phyloP scores from a whole-genome alignment of 1,284 basidiomycete species.

The Trametes versicolor region DNA sequence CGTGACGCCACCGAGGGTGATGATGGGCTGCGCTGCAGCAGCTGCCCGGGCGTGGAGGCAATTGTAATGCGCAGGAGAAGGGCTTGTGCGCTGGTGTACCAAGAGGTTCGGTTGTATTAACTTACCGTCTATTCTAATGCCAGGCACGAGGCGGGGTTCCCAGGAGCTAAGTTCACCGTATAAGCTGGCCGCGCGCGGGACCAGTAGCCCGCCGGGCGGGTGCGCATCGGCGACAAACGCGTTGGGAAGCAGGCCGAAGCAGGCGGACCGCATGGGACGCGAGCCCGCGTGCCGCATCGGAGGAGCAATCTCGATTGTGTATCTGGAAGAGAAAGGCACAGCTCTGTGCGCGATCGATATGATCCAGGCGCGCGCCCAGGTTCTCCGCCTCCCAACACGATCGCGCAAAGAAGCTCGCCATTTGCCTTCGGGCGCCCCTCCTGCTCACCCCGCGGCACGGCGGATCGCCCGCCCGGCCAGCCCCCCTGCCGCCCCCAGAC shows the following conservation, averaged over 20 bases:
- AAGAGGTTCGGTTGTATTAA: slow-evolving; percentile 30
- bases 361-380: slow-evolving; percentile 20
- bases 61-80: slow-evolving; percentile 16
- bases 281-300: slow-evolving; percentile 29
- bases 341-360: slow-evolving; percentile 29
- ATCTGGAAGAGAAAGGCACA: slow-evolving; percentile 33
- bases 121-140: slow-evolving; percentile 33
- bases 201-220: slow-evolving; percentile 13
- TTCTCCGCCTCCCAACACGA: slow-evolving; percentile 19
- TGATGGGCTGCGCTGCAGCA: slow-evolving; percentile 8
- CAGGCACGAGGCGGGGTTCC: slow-evolving; percentile 33
- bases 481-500: background rate
- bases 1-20: slow-evolving; percentile 27
- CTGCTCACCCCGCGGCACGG: background rate
- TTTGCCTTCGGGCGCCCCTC: slow-evolving; percentile 7
- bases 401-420: slow-evolving; percentile 25
- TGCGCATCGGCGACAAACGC: slow-evolving; percentile 20
- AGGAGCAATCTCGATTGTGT: slow-evolving; percentile 31
- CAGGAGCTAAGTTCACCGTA: slow-evolving; percentile 23
- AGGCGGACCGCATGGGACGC: slow-evolving; percentile 33
- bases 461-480: slow-evolving; percentile 17
- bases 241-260: slow-evolving; percentile 27
- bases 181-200: slow-evolving; percentile 18
- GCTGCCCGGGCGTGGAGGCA: slow-evolving; percentile 9
- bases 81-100: slow-evolving; percentile 18